Evolutionary conservation across 192 early-diverging fungal species (phyloP).

Genomic region (Umbelopsis sp.): DNA sequence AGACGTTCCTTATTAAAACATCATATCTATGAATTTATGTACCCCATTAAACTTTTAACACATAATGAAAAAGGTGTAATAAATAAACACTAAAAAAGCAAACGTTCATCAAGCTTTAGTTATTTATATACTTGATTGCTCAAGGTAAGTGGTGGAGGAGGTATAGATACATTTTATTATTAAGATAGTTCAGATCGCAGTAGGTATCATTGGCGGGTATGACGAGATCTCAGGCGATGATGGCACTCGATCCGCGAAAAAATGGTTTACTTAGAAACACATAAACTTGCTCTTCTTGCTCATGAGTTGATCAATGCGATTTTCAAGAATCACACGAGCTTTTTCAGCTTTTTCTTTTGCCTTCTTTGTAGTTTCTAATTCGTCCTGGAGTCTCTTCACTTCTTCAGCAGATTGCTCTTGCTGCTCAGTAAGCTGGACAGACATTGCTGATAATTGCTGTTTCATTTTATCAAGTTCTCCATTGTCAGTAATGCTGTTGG

Average conservation of each 20-base stretch:
- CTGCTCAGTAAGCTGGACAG: background rate
- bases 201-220: background rate
- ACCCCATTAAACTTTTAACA: background rate
- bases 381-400: background rate
- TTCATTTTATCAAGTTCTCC: background rate
- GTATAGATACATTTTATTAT: slow-evolving; percentile 17
- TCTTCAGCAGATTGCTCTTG: slow-evolving; percentile 3
- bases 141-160: background rate
- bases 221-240: background rate
- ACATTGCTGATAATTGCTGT: background rate
- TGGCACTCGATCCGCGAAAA: background rate
- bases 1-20: background rate
- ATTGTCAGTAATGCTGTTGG: background rate
- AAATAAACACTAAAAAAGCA: background rate
- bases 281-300: slow-evolving; percentile 51
- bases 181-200: background rate
- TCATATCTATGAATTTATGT: background rate
- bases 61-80: background rate
- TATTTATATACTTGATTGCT: background rate
- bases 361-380: slow-evolving; percentile 35
- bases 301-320: slow-evolving; percentile 43
- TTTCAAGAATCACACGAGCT: slow-evolving; percentile 38
- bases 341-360: slow-evolving; percentile 47
- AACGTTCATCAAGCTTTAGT: background rate
- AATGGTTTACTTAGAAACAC: slow-evolving; percentile 47